phyloP scores from a whole-genome alignment of 116 monocot genomes.

The Papilionanthe hybrid region DNA sequence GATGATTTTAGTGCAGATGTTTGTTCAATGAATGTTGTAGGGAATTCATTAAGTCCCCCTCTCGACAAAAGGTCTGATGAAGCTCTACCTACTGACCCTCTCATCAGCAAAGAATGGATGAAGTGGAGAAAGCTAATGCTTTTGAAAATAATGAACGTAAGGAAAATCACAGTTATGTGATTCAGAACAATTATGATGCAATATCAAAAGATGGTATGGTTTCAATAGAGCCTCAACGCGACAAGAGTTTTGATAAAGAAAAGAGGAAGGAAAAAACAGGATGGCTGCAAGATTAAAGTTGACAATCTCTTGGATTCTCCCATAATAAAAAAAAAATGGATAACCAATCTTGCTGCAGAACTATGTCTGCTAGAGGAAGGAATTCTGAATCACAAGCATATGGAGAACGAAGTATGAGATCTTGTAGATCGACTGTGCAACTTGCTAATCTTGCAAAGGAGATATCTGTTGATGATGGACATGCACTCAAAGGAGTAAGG shows the following conservation, averaged over 20 bases:
- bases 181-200: no score
- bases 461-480: constrained; percentile 14
- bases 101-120: not conserved
- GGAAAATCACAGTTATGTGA: not conserved
- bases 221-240: no score
- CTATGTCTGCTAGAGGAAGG: constrained; percentile 8
- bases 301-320: constrained; percentile 55
- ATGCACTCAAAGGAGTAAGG: constrained; percentile 25
- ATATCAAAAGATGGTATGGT: no score
- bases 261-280: no score
- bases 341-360: constrained; percentile 9
- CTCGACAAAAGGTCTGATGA: not conserved
- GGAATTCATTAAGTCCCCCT: not conserved
- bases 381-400: constrained; percentile 20
- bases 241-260: no score
- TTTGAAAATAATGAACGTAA: not conserved
- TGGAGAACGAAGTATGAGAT: constrained; percentile 28
- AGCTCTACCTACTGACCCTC: not conserved
- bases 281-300: no score
- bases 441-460: constrained; percentile 27
- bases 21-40: not conserved
- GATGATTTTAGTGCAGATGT: not conserved
- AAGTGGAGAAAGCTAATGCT: not conserved
- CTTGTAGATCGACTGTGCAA: constrained; percentile 18
- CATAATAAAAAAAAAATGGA: constrained; percentile 37